Base-by-base conservation (phyloP, 768 basidiomycete genomes). In the Podaxis sp. region DNA sequence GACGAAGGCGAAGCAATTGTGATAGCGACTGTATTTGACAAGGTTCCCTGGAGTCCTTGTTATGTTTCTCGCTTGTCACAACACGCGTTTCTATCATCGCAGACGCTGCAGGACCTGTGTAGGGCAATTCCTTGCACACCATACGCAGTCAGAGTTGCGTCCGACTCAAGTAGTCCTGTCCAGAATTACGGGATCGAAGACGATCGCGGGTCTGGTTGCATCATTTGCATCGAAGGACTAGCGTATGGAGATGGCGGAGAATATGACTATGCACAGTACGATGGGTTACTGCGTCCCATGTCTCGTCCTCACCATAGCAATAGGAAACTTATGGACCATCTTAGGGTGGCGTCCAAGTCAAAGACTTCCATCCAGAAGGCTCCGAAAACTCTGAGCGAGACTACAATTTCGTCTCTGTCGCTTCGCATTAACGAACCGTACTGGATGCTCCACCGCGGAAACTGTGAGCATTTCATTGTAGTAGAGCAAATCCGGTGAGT, bases 391-490 rank as follows among this genome's bases (percentile, higher is more conserved):
- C 77, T 88, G 69, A 69, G 75, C 58, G 78, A 85, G 58, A 84
- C 84, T 7, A 59, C 70, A 8, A 75, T 93, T 44, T 72, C 77
- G 1, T 81, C 85, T 1, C 80, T 94, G 24, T 74, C 78, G 3
- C 72, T 93, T 22, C 82, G 87, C 36, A 72, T 91, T 40, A 83
- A 90, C 66, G 81, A 89, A 68, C 93, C 93, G 0, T 94, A 95
- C 66, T 92, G 89, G 86, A 75, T 94, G 59, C 76, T 93, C 17
- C 93, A 95, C 68, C 82, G 83, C 58, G 93, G 92, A 37, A 88
- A 85, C 67, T 95, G 93, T 69, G 91, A 93, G 67, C 93, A 95
- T 69, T 90, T 87, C 70, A 66, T 93, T 22, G 82, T 89, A 22
- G 65, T 94, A 41, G 86, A 91, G 63, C 82, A 89, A 65, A 87